Percentiles rank a stretch among this genome's conserved stretches.
Conservation (phyloP, 1,284 basidiomycete species). For the Bondarzewia mesenterica region DNA sequence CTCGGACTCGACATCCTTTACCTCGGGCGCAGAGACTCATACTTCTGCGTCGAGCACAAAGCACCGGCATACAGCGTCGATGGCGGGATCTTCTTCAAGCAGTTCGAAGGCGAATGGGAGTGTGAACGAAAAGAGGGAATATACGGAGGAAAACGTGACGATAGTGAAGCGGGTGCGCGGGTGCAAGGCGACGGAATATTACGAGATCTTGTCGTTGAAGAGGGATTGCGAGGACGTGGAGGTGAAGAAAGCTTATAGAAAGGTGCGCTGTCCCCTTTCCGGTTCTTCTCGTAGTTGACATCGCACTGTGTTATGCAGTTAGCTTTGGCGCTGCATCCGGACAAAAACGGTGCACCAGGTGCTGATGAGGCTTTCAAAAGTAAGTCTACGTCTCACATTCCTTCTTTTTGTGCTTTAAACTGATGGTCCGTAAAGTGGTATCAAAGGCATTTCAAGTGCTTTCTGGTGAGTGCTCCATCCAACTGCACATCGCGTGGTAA, state of each 20-base stretch:
- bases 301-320: slow-evolving; percentile 41
- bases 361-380: slow-evolving; percentile 99
- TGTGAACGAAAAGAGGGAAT: slow-evolving; percentile 71
- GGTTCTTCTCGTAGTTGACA: slow-evolving; percentile 4
- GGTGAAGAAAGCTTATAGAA: slow-evolving; percentile 96
- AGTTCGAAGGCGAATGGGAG: slow-evolving; percentile 24
- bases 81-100: slow-evolving; percentile 18
- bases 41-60: slow-evolving; percentile 61
- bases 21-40: slow-evolving; percentile 51
- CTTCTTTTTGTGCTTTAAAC: slow-evolving; percentile 4
- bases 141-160: slow-evolving; percentile 78
- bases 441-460: slow-evolving; percentile 96
- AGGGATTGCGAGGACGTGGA: slow-evolving; percentile 84
- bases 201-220: slow-evolving; percentile 85
- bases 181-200: slow-evolving; percentile 89
- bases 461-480: slow-evolving; percentile 44
- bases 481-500: not conserved
- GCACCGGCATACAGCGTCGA: slow-evolving; percentile 38
- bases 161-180: slow-evolving; percentile 83
- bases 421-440: slow-evolving; percentile 59
- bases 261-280: slow-evolving; percentile 45
- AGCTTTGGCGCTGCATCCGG: slow-evolving; percentile 90
- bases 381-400: slow-evolving; percentile 32
- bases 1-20: slow-evolving; percentile 22
- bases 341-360: slow-evolving; percentile 96